Evolutionary conservation across 208 protist genomes (phyloP), one percentile per base, ranked within the genome.

Genomic region (Acanthamoeba culbertsoni): DNA sequence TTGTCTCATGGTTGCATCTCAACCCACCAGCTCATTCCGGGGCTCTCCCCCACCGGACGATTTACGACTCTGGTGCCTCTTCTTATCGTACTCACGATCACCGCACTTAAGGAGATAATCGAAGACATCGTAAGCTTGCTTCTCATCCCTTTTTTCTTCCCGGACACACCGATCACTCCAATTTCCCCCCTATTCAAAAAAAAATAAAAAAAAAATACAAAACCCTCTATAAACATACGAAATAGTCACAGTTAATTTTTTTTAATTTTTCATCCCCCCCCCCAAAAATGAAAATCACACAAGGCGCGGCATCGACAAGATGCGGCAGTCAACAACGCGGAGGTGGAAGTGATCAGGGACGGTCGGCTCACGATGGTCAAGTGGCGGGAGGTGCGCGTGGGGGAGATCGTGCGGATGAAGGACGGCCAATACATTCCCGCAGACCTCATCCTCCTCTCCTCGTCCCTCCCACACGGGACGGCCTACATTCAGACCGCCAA

Each of bases 401-500:
- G 82, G 2, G 77, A 91, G 37, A 48, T 94, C 31, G 46, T 88
- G 3, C 31, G 62, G 40, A 2, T 94, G 18, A 57, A 37, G 0
- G 91, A 97, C 33, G 84, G 97, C 63, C 97, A 98, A 57, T 96
- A 98, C 40, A 95, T 99, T 51, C 98, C 98, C 46, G 98, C 98
- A 75, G 98, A 99, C 86, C 93, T 98, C 5, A 95, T 99, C 18
- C 96, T 97, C 14, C 33, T 99, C n/a, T 96, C 96, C 1, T 95
- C 96, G 3, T 98, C 97, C 14, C 94, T 96, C 84, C 86, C 93
- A 0, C 94, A 89, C 16, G 40, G 82, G 20, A 97, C 96, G 45
- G 86, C 82, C 71, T 98, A 98, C 94, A 98, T 99, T 63, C 95
- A 98, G 82, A 99, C 98, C 33, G 97, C 98, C 94, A 99, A 98